A percentile compares a stretch with the other conserved stretches of the same genome.
phyloP scores from a whole-genome alignment of 768 basidiomycete genomes.

The Boletus subcaerulescens region DNA sequence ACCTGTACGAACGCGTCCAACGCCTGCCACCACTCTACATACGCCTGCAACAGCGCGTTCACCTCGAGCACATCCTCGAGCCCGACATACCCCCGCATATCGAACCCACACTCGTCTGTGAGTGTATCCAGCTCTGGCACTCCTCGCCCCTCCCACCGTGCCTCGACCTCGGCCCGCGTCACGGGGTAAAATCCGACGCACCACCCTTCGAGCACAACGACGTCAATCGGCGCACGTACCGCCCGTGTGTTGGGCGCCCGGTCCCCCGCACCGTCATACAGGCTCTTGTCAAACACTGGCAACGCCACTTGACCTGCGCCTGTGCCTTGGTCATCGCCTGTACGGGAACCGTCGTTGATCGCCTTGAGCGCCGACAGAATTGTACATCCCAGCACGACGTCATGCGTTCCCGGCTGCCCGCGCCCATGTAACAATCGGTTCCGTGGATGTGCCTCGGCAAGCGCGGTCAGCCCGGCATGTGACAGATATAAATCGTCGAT shows the following conservation, averaged over 20 bases:
- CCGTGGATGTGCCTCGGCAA: slow-evolving; percentile 47
- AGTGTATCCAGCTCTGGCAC: slow-evolving; percentile 16
- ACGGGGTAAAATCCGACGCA: slow-evolving; percentile 84
- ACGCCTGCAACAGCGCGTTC: slow-evolving; percentile 61
- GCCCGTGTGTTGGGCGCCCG: slow-evolving; percentile 46
- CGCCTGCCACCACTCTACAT: slow-evolving; percentile 64
- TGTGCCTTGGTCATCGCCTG: neutral
- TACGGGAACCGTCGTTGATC: slow-evolving; percentile 30
- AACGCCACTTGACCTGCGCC: slow-evolving; percentile 40
- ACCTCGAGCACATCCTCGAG: slow-evolving; percentile 58
- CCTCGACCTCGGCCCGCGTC: slow-evolving; percentile 44
- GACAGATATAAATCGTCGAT: slow-evolving; percentile 88
- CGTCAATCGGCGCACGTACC: slow-evolving; percentile 57
- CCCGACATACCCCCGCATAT: slow-evolving; percentile 37
- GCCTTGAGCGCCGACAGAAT: slow-evolving; percentile 49
- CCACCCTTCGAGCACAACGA: slow-evolving; percentile 96
- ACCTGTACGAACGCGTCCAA: slow-evolving; percentile 78
- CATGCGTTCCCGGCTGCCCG: slow-evolving; percentile 94
- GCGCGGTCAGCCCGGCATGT: slow-evolving; percentile 52
- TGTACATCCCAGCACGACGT: slow-evolving; percentile 59
- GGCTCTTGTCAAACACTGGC: slow-evolving; percentile 87
- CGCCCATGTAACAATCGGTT: slow-evolving; percentile 76
- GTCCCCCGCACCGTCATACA: slow-evolving; percentile 81
- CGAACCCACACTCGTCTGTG: slow-evolving; percentile 19
- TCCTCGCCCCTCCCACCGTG: slow-evolving; percentile 43